Conservation (phyloP, 2,329 filamentous ascomycete genomes). For the Ambrosiella xylebori region DNA sequence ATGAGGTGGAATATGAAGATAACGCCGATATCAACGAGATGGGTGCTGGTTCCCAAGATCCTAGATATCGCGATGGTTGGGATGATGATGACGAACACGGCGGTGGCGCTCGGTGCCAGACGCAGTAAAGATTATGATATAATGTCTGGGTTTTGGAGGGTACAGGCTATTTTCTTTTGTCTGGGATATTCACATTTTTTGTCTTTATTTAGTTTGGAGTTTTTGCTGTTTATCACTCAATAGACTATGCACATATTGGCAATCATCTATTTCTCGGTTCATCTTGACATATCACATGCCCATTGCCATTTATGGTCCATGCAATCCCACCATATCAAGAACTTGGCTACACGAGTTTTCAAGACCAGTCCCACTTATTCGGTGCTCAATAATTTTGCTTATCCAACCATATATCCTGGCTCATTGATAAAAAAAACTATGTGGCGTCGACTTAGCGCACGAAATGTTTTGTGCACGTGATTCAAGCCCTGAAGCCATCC, state of each 20-base stretch:
- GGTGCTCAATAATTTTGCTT: not conserved
- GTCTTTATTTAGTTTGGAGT: not conserved
- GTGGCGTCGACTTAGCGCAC: slow-evolving; percentile 11
- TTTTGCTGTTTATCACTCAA: not conserved
- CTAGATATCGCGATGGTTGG: slow-evolving; percentile 47
- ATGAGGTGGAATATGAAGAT: slow-evolving; percentile 77
- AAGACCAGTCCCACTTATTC: slow-evolving; percentile 2
- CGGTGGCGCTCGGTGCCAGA: slow-evolving; percentile 46
- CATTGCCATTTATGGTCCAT: no score
- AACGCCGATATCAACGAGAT: slow-evolving; percentile 73
- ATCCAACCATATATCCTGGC: no score
- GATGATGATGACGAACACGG: slow-evolving; percentile 53
- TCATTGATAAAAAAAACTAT: not conserved
- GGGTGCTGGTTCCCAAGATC: slow-evolving; percentile 53
- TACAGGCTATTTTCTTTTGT: not conserved
- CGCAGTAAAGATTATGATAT: slow-evolving; percentile 37
- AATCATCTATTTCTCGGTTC: no score
- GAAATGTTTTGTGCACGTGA: slow-evolving; percentile 18
- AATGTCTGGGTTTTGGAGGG: slow-evolving; percentile 1
- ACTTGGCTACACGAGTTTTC: no score
- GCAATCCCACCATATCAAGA: no score
- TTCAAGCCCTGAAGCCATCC: slow-evolving; percentile 20
- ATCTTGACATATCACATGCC: no score
- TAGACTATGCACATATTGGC: not conserved
- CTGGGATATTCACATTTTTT: not conserved